Evolutionary conservation across 192 early-diverging fungal species (phyloP), one percentile per base, ranked within the genome.

Genomic region (Backusella psychrophila): DNA sequence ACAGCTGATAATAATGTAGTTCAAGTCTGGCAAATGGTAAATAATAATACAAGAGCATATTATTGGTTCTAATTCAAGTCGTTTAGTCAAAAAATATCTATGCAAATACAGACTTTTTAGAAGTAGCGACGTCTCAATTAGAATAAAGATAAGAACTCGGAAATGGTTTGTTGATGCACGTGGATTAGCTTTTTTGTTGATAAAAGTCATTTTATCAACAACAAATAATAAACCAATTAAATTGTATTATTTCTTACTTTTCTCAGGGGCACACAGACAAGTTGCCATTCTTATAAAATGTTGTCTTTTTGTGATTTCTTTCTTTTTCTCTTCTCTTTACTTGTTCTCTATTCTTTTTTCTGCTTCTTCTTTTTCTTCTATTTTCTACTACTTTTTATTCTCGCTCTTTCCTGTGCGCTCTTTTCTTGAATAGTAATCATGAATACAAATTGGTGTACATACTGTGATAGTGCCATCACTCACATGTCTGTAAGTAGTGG

Each of bases 21-120:
- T 46, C 98, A 99, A 91, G 94, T 98, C 1, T 99, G 98, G 98
- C 96, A 99, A 85, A 96, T 97, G 95, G 96, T 94, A 83, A 49
- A 49, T 19, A 49, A 49, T 19, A 49, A 49, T 4, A 49, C 1
- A 49, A 19, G 19, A 49, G 15, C 17, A 35, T 34, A 3, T 35
- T 0, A 34, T 66, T 66, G 66, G 26, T 66, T 35, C 29, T 65
- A 19, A 65, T 26, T 38, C 36, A 29, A 29, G 11, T 29, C 23
- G 73, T 33, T 15, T 80, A 83, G 82, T 78, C 82, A 69, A 83
- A 71, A 36, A 80, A 74, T 23, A 83, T 83, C 73, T 79, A 80
- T 69, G 53, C 71, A 70, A 74, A 73, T 41, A 77, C 52, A 39
- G 82, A 83, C 38, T 38, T 73, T 65, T 36, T 74, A 26, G 42